Conservation (phyloP, 2,329 filamentous ascomycete genomes). For the Aspergillus costaricaensis region DNA sequence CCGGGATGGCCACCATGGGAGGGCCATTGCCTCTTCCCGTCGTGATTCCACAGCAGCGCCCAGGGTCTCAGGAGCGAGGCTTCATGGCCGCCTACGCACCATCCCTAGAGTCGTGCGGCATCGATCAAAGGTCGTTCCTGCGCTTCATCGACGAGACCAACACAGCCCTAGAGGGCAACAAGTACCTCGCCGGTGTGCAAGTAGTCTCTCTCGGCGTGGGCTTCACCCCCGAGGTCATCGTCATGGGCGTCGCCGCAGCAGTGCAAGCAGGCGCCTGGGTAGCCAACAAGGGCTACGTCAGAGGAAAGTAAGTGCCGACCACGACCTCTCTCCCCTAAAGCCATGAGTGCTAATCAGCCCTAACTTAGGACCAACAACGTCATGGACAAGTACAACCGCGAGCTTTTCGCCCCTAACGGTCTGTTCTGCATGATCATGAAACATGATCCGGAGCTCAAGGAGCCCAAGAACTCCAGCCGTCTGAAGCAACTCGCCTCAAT, state of each 20-base stretch:
- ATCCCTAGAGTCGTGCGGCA: background rate
- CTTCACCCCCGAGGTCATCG: constrained; percentile 41
- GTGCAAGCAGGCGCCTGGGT: constrained; percentile 45
- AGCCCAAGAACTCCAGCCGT: too few species aligned
- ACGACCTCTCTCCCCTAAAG: background rate
- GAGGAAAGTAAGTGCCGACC: background rate
- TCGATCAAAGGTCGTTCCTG: constrained; percentile 21
- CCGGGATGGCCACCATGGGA: background rate
- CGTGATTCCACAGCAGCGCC: constrained; percentile 8
- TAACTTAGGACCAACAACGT: constrained; percentile 47
- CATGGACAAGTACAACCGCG: constrained; percentile 56
- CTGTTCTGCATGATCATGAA: constrained; percentile 55
- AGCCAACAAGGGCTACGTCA: constrained; percentile 33
- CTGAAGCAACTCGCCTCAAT: too few species aligned
- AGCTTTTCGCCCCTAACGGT: constrained; percentile 56
- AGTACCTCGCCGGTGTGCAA: constrained; percentile 41
- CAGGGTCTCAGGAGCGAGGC: background rate
- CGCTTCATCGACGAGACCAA: constrained; percentile 30
- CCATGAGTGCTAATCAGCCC: background rate
- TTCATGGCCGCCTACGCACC: constrained; percentile 7
- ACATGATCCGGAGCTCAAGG: constrained; percentile 41
- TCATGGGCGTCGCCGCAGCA: constrained; percentile 45
- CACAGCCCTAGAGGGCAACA: constrained; percentile 39
- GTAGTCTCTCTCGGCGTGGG: constrained; percentile 38
- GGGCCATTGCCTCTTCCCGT: background rate